These are phyloP conservation scores for Fusarium sp. DNA, from an alignment of 2,329 filamentous ascomycete genomes.

Conservation along the genomic window DNA sequence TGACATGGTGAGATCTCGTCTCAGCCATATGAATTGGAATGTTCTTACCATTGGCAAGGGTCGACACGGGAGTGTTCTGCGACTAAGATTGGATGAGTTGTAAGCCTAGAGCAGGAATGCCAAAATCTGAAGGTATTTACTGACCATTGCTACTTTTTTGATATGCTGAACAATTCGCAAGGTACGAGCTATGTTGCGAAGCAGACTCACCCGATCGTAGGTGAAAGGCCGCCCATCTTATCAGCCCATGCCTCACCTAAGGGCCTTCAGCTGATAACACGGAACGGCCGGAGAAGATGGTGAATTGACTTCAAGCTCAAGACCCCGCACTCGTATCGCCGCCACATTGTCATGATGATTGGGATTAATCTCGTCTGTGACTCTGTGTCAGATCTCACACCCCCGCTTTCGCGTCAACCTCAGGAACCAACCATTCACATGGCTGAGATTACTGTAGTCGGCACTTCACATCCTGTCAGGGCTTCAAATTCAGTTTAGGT, in stretches of 20 bases:
- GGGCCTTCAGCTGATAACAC: neutral
- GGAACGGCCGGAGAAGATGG: slow-evolving; percentile 6
- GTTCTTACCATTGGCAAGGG: slow-evolving; percentile 31
- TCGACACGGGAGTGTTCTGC: slow-evolving; percentile 15
- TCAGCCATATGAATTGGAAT: neutral
- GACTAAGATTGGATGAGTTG: neutral
- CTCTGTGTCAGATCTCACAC: neutral
- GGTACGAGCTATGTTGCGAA: neutral
- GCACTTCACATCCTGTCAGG: neutral
- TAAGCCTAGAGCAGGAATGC: neutral
- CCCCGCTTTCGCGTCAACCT: neutral
- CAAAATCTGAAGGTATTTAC: accelerated
- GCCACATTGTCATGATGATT: slow-evolving; percentile 33
- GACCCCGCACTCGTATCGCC: slow-evolving; percentile 19
- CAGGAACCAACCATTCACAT: slow-evolving; percentile 6
- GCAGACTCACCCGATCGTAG: neutral
- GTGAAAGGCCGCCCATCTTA: slow-evolving; percentile 2
- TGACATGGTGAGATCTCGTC: neutral
- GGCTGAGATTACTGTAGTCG: neutral
- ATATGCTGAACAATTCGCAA: too few species aligned
- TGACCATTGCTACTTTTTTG: neutral
- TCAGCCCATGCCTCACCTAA: neutral
- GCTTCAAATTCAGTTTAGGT: neutral
- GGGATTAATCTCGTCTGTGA: neutral
- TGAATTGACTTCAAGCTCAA: slow-evolving; percentile 9